Conservation (phyloP, 495 filamentous ascomycete species). For the Neurospora sp. region DNA sequence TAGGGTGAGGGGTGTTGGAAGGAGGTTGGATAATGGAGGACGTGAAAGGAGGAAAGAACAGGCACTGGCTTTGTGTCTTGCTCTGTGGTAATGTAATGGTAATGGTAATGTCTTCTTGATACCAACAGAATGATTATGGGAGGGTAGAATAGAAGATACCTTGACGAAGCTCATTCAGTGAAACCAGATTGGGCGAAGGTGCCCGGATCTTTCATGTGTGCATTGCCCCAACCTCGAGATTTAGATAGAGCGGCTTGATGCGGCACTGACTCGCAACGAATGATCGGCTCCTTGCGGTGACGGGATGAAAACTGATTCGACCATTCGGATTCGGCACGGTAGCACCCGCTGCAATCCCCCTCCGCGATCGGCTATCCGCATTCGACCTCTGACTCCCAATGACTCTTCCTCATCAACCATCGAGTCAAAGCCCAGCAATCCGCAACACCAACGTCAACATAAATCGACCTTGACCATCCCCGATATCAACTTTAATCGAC, state of each 20-base stretch:
- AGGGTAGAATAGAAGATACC: not conserved
- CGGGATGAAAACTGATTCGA: not conserved
- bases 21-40: not conserved
- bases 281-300: no score
- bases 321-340: not conserved
- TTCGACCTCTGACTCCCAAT: not conserved
- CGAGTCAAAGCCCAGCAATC: not conserved
- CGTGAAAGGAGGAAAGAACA: not conserved
- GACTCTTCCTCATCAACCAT: not conserved
- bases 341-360: not conserved
- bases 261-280: not conserved
- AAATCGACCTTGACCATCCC: no score
- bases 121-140: not conserved
- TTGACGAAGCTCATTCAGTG: not conserved
- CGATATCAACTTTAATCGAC: no score
- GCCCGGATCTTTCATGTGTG: no score
- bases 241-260: not conserved
- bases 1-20: slow-evolving; percentile 23
- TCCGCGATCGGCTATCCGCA: not conserved
- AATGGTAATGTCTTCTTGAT: not conserved
- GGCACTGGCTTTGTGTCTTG: no score
- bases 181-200: no score
- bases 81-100: not conserved
- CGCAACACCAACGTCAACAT: not conserved
- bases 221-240: no score